phyloP scores from a whole-genome alignment of 2,329 filamentous ascomycete genomes.

The Huntiella bhutanensis region DNA sequence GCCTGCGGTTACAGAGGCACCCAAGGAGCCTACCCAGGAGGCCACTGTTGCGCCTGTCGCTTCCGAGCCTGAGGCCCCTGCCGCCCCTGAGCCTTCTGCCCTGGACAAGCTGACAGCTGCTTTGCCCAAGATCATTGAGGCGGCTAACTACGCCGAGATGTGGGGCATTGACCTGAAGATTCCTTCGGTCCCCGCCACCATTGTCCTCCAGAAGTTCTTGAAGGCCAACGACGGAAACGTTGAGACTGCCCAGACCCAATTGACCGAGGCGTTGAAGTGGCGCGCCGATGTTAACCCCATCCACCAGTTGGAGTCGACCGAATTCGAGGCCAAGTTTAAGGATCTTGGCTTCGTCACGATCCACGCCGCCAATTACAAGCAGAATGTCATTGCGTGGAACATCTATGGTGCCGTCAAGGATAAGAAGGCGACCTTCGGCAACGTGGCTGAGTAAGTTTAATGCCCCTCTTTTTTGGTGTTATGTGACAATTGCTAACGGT shows the following conservation, averaged over 20 bases:
- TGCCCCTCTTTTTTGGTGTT: not conserved
- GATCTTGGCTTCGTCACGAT: slow-evolving; percentile 64
- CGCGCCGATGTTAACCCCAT: slow-evolving; percentile 57
- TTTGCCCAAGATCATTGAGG: slow-evolving; percentile 37
- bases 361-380: slow-evolving; percentile 39
- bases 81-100: slow-evolving; percentile 14
- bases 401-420: slow-evolving; percentile 77
- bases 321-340: slow-evolving; percentile 55
- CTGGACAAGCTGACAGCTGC: slow-evolving; percentile 38
- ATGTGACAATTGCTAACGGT: not conserved
- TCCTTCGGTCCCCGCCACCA: slow-evolving; percentile 52
- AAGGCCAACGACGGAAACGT: slow-evolving; percentile 71
- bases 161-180: slow-evolving; percentile 58
- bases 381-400: slow-evolving; percentile 69
- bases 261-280: slow-evolving; percentile 65
- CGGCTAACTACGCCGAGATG: slow-evolving; percentile 53
- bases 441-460: slow-evolving; percentile 52
- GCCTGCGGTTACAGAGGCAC: not conserved
- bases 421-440: slow-evolving; percentile 64
- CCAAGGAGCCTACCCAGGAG: not conserved
- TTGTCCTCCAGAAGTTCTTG: slow-evolving; percentile 83
- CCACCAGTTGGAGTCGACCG: slow-evolving; percentile 40
- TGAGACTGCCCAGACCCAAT: slow-evolving; percentile 55
- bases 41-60: not conserved
- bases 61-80: not conserved